Evolutionary conservation across 495 filamentous ascomycete species (phyloP), one percentile per base, ranked within the genome.

Genomic region (Penicillium turbatum): DNA sequence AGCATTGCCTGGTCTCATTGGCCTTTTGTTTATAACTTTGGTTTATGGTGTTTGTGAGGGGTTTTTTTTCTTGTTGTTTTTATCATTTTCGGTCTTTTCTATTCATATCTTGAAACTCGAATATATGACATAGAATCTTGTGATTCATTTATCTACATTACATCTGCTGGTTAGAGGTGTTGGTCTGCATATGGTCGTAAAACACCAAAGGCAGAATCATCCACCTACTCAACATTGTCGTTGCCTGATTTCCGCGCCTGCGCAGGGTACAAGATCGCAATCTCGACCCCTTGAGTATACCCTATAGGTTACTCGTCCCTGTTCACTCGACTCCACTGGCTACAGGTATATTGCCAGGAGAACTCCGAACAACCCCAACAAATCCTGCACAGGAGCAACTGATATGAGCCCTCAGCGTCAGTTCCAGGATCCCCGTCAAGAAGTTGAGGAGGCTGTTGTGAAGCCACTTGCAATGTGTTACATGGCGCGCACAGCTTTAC

Each of bases 381-480:
- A n/a, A n/a, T n/a, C n/a, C n/a, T n/a, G n/a, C n/a, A n/a, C n/a
- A n/a, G n/a, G n/a, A n/a, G n/a, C n/a, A n/a, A n/a, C n/a, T n/a
- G n/a, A n/a, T n/a, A n/a, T n/a, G n/a, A n/a, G n/a, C n/a, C n/a
- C n/a, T n/a, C n/a, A n/a, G n/a, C n/a, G n/a, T n/a, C n/a, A n/a
- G n/a, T n/a, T n/a, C n/a, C n/a, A n/a, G n/a, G n/a, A n/a, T n/a
- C n/a, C n/a, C n/a, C n/a, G n/a, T n/a, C n/a, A n/a, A n/a, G n/a
- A n/a, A n/a, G n/a, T n/a, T n/a, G n/a, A n/a, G n/a, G n/a, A n/a
- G n/a, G 51, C 52, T 12, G 39, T 64, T 0, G 37, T 64, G 13
- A 64, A 57, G 24, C 61, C 57, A 16, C 57, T 64, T 9, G 61
- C 61, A 5, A 64, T 64, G 7, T 57, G 61, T 36, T 57, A 57